Evolutionary conservation across 164 flowering plant species (phyloP), one percentile per base, ranked within the genome.

Genomic region (Magnolia kwangsiensis): DNA sequence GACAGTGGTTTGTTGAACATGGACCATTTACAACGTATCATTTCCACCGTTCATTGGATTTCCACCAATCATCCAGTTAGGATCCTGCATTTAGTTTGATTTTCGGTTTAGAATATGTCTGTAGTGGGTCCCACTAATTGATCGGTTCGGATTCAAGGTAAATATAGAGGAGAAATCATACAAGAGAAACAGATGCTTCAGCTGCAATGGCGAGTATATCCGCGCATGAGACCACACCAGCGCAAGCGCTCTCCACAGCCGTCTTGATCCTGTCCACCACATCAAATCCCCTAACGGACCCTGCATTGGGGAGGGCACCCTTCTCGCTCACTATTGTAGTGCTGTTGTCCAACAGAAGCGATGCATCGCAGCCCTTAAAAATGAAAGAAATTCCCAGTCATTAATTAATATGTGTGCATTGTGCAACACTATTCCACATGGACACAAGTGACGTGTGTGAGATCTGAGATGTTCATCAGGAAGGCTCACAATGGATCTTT

Each of bases 201-300:
- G 89, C 81, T 7, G 87, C 82, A 73, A 87, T 55, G 49, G 86
- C 75, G 19, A 85, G 86, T 51, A 85, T 81, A 51, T 87, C 87
- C 0, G 87, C 86, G 68, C 89, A 87, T 9, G 89, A 87, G 71
- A 87, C 86, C 4, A 75, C 70, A 10, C 83, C 78, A 0, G 85
- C 75, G 76, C 89, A 87, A 9, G 70, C 77, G 20, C 31, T 76
- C 69, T 87, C 87, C 51, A 87, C 6, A 0, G 77, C 82, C 6
- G 77, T 45, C 68, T 85, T 87, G 66, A 87, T 83, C 49, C 50
- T 50, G 61, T 85, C 86, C 0, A 87, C 79, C 10, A 83, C 82
- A 13, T 76, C 84, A 31, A 74, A 81, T 0, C 87, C 86, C 51
- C 85, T 55, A 0, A 86, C 77, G n/a, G 45, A 37, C 45, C 78